Evolutionary conservation across 345 rosid genomes (phyloP).

Genomic region (Moringa oleifera): DNA sequence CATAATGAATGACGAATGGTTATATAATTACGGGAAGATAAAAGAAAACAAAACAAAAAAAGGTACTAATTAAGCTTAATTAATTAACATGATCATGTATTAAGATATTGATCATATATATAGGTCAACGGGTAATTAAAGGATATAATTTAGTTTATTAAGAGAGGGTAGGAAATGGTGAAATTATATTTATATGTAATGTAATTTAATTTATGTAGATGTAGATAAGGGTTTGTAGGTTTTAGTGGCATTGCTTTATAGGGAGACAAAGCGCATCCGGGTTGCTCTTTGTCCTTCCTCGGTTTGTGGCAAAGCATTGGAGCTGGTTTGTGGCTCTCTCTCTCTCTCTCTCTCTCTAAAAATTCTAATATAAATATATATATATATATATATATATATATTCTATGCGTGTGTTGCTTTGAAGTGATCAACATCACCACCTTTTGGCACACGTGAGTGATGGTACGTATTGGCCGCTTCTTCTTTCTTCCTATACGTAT

Average conservation of each 20-base stretch:
- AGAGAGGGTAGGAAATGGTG: too few species aligned
- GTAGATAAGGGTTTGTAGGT: slow-evolving; percentile 19
- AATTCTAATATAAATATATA: neutral
- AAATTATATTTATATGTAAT: too few species aligned
- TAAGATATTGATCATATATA: too few species aligned
- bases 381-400: too few species aligned
- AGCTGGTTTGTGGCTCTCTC: neutral
- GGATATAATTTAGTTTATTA: too few species aligned
- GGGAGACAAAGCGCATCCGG: slow-evolving; percentile 27
- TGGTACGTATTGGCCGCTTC: slow-evolving; percentile 15
- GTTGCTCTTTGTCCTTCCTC: slow-evolving; percentile 15
- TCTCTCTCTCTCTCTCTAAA: neutral
- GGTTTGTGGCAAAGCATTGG: slow-evolving; percentile 19
- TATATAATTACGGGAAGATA: too few species aligned
- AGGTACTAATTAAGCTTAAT: too few species aligned
- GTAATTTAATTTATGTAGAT: too few species aligned
- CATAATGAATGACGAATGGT: too few species aligned
- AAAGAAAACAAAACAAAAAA: too few species aligned
- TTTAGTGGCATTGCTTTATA: slow-evolving; percentile 24
- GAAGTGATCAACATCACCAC: slow-evolving; percentile 20
- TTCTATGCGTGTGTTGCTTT: neutral
- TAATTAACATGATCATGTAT: too few species aligned
- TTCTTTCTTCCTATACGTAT: slow-evolving; percentile 16
- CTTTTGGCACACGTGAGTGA: slow-evolving; percentile 15
- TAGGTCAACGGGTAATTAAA: too few species aligned